A percentile compares a stretch with the other conserved stretches of the same genome.
Evolutionary conservation across 495 filamentous ascomycete species (phyloP).

Genomic region (Penicillium ochrochloron): DNA sequence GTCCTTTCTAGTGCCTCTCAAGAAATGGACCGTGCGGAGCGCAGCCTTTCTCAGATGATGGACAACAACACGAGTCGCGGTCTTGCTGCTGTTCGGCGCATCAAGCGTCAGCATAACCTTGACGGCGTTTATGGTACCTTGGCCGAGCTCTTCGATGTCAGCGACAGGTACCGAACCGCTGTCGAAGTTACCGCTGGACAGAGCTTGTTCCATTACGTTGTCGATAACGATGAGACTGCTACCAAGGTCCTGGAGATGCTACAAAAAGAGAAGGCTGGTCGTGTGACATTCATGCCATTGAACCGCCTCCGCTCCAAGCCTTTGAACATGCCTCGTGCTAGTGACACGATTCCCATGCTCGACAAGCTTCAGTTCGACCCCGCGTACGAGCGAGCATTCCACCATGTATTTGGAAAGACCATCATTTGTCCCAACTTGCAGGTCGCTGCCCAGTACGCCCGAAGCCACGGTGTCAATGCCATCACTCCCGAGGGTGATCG

Average conservation of each 20-base stretch:
- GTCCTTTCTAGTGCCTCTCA: constrained; percentile 72
- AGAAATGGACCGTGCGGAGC: constrained; percentile 77
- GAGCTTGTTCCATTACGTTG: constrained; percentile 95
- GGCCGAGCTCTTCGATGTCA: constrained; percentile 85
- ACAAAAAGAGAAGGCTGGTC: constrained; percentile 77
- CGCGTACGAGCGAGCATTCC: constrained; percentile 80
- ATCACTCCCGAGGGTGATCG: constrained; percentile 95
- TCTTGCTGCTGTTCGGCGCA: constrained; percentile 76
- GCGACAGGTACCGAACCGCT: constrained; percentile 83
- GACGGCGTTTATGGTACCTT: constrained; percentile 91
- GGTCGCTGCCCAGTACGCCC: constrained; percentile 84
- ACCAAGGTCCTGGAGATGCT: constrained; percentile 79
- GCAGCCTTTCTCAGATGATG: constrained; percentile 80
- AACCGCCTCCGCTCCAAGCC: constrained; percentile 72
- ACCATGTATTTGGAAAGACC: constrained; percentile 93
- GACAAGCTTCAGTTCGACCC: constrained; percentile 81
- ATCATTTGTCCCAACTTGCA: constrained; percentile 90
- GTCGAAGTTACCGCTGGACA: constrained; percentile 92
- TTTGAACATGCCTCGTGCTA: constrained; percentile 78
- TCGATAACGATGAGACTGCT: constrained; percentile 89
- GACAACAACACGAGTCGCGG: constrained; percentile 84
- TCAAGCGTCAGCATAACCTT: constrained; percentile 76
- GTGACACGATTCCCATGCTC: constrained; percentile 85
- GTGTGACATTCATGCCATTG: constrained; percentile 94
- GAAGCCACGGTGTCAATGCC: constrained; percentile 86